These are phyloP conservation scores for Eucalyptus pauciflora DNA, from an alignment of 345 rosid species.

Conservation along the genomic window DNA sequence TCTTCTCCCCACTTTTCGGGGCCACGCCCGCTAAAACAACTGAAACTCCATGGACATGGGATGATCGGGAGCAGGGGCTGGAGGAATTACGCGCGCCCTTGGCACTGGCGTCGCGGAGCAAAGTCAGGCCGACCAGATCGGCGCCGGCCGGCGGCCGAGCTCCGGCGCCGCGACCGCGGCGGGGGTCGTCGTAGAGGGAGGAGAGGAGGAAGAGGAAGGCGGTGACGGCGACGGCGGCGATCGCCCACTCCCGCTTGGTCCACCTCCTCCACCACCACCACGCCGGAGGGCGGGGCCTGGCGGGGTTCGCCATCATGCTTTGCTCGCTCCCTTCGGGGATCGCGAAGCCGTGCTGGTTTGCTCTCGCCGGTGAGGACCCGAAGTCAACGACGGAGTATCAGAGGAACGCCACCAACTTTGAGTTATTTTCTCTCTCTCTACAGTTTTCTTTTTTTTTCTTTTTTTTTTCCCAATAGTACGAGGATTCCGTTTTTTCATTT, in stretches of 20 bases:
- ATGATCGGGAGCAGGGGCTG: neutral
- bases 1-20: neutral
- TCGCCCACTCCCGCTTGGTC: slow-evolving; percentile 38
- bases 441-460: fast-evolving
- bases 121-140: slow-evolving; percentile 50
- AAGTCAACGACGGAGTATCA: neutral
- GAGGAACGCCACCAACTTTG: neutral
- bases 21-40: neutral
- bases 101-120: slow-evolving; percentile 35
- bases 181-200: slow-evolving; percentile 11
- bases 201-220: slow-evolving; percentile 13
- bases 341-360: neutral
- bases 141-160: neutral
- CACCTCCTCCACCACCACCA: slow-evolving; percentile 30
- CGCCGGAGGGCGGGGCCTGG: slow-evolving; percentile 11
- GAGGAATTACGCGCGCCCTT: slow-evolving; percentile 61
- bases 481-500: neutral
- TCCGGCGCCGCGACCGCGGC: neutral
- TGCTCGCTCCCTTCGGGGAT: neutral
- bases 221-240: slow-evolving; percentile 15
- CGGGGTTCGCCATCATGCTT: neutral
- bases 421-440: neutral
- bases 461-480: fast-evolving
- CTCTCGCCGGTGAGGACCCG: neutral
- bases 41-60: neutral